Evolutionary conservation across 768 basidiomycete species (phyloP).

Genomic region (Xerocomellus dryophilus): DNA sequence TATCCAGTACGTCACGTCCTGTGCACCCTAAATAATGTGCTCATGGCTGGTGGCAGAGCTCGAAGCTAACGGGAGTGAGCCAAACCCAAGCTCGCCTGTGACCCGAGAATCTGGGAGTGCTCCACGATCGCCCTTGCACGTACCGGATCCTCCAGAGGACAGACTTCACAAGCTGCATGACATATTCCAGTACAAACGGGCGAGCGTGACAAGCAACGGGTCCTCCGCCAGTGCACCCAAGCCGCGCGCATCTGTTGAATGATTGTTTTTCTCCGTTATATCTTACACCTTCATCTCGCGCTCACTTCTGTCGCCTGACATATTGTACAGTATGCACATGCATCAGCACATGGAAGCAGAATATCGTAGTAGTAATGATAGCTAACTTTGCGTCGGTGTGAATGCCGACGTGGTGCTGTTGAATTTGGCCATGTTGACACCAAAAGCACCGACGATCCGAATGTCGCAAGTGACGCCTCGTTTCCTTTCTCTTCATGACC

Average conservation of each 20-base stretch:
- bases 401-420: not conserved
- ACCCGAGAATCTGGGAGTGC: slow-evolving; percentile 27
- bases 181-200: slow-evolving; percentile 74
- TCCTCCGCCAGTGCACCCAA: slow-evolving; percentile 31
- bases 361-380: slow-evolving; percentile 25
- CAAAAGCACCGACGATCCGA: not conserved
- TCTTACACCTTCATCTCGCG: slow-evolving; percentile 18
- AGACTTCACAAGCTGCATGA: slow-evolving; percentile 73
- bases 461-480: not conserved
- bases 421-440: slow-evolving; percentile 32
- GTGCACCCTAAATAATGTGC: not conserved
- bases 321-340: slow-evolving; percentile 30
- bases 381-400: not conserved
- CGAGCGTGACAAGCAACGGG: slow-evolving; percentile 53
- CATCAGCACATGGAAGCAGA: slow-evolving; percentile 12
- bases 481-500: slow-evolving; percentile 10
- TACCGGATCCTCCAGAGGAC: slow-evolving; percentile 47
- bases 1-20: slow-evolving; percentile 59
- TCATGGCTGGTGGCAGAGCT: slow-evolving; percentile 44
- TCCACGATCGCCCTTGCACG: slow-evolving; percentile 36
- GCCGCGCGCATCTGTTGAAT: slow-evolving; percentile 18
- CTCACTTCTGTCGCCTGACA: slow-evolving; percentile 21
- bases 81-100: slow-evolving; percentile 34
- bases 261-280: slow-evolving; percentile 15
- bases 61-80: slow-evolving; percentile 51